Conservation (phyloP, 2,329 filamentous ascomycete species). For the Aspergillus ibericus region DNA sequence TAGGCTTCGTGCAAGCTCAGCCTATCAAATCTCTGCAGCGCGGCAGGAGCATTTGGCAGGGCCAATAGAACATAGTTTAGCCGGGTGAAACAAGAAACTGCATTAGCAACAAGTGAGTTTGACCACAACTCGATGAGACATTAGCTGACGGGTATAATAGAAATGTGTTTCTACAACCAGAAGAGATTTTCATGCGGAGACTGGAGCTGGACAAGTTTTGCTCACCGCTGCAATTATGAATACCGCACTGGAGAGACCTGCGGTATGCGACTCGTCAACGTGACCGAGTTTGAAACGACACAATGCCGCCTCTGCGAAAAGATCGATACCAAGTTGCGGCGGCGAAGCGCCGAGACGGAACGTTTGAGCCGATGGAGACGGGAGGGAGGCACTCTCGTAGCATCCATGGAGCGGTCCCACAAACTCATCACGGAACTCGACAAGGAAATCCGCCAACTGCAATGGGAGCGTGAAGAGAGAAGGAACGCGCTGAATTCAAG, state of each 20-base stretch:
- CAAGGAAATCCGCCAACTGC: slow-evolving; percentile 66
- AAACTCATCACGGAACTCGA: slow-evolving; percentile 72
- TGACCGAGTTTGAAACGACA: slow-evolving; percentile 62
- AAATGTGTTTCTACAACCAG: slow-evolving; percentile 96
- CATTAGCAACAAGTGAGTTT: slow-evolving; percentile 35
- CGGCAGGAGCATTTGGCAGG: slow-evolving; percentile 24
- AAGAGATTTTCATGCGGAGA: slow-evolving; percentile 81
- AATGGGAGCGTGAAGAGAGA: slow-evolving; percentile 54
- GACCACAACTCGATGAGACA: slow-evolving; percentile 20
- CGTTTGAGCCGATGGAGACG: slow-evolving; percentile 75
- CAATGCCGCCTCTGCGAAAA: slow-evolving; percentile 86
- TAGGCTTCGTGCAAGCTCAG: slow-evolving; percentile 26
- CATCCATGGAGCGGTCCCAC: slow-evolving; percentile 65
- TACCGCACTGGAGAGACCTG: slow-evolving; percentile 96
- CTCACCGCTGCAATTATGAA: slow-evolving; percentile 88
- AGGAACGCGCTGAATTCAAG: slow-evolving; percentile 30
- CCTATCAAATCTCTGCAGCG: slow-evolving; percentile 36
- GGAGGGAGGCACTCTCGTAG: slow-evolving; percentile 63
- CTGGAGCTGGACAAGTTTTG: slow-evolving; percentile 94
- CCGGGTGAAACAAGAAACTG: slow-evolving; percentile 37
- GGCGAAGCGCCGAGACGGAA: slow-evolving; percentile 69
- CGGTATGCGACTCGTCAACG: slow-evolving; percentile 85
- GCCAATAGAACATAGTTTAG: slow-evolving; percentile 33
- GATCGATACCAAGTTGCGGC: slow-evolving; percentile 79
- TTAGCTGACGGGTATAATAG: slow-evolving; percentile 40